Evolutionary conservation across 2,329 filamentous ascomycete species (phyloP), one percentile per base, ranked within the genome.

Genomic region (Didymella glomerata): DNA sequence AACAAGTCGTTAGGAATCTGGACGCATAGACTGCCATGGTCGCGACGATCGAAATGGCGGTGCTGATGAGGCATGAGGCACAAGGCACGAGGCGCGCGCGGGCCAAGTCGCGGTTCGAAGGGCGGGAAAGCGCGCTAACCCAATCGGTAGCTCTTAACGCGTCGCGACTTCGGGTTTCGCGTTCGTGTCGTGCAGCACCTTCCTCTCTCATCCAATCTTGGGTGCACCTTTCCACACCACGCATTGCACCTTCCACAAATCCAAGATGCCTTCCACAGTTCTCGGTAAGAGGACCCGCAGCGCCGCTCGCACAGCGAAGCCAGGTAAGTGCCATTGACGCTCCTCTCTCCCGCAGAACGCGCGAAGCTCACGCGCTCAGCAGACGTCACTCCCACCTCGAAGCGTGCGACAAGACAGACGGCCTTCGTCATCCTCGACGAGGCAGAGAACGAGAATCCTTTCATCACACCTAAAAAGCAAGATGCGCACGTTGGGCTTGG

Each of bases 391-490:
- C 63, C 62, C 27, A 48, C 63, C 58, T 60, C 68, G 46, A 79
- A 79, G 38, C 75, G 78, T 48, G 65, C 79, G 63, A 81, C 81
- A 64, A 73, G 78, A 59, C 73, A 75, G 75, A 72, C 80, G 45
- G 79, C 76, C 65, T 79, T 78, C 71, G 80, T 78, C 6, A 77
- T 78, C 41, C 67, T 79, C 27, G 82, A 85, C 69, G 87, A 89
- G 66, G 86, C 90, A 66, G 90, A 93, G 76, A 90, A 92, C 65
- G 80, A 85, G 62, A 87, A 90, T 56, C 86, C 85, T 2, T 83
- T 86, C 58, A 65, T 80, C 49, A 78, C 74, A 7, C 76, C 71
- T 10, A 74, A 68, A 20, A 75, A 70, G 57, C 67, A 74, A 59
- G 63, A 63, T 65, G 61, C 56, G 63, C 75, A 70, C 59, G 72